Percentiles rank a stretch among this genome's conserved stretches.
Evolutionary conservation across 73 alveolate genomes (phyloP).

Genomic region (Diophrys appendiculata): DNA sequence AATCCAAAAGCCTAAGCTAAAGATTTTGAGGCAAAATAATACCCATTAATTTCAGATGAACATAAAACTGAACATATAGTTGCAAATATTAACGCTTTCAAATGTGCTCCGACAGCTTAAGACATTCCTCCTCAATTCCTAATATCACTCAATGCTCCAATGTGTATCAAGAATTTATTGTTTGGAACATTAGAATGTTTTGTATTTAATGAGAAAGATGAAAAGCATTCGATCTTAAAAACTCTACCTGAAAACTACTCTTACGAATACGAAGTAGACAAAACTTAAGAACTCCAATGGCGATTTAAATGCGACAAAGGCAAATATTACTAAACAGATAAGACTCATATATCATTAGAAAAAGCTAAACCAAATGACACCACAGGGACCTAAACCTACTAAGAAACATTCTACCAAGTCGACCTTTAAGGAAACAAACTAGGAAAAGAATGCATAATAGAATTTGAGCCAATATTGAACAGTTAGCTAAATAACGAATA

Average conservation of each 20-base stretch:
- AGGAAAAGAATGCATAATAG: conserved; percentile 9
- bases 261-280: conserved; percentile 21
- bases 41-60: background rate
- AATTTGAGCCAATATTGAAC: conserved; percentile 14
- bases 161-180: conserved; percentile 48
- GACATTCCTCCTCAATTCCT: conserved; percentile 43
- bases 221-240: background rate
- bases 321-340: background rate
- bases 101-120: conserved; percentile 42
- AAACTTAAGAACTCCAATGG: conserved; percentile 14
- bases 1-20: background rate
- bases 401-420: background rate
- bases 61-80: conserved; percentile 5
- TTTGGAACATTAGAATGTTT: conserved; percentile 20
- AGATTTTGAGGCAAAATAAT: background rate
- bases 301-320: conserved; percentile 2
- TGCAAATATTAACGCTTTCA: conserved; percentile 12
- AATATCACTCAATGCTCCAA: conserved; percentile 48
- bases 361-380: background rate
- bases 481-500: conserved; percentile 34
- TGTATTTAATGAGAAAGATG: background rate
- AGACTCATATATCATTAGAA: background rate
- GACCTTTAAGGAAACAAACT: background rate
- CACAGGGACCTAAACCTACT: background rate
- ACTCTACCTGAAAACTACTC: conserved; percentile 16